Conservation (phyloP, 2,329 filamentous ascomycete species). For the Trichocomaceae sp. region DNA sequence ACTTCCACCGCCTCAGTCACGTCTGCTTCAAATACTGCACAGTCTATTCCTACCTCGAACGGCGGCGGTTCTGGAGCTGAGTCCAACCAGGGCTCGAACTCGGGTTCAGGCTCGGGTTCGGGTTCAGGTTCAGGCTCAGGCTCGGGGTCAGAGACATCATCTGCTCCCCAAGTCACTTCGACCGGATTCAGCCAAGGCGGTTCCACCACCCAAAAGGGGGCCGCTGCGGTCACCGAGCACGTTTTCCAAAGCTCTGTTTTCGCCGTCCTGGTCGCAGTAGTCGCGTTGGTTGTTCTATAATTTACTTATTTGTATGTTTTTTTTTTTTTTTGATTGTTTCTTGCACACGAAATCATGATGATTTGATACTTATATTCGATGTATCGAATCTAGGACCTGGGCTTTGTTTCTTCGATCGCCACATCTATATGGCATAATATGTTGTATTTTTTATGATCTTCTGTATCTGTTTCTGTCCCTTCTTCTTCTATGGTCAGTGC, state of each 20-base stretch:
- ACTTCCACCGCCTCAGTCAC: constrained; percentile 3
- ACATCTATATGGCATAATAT: constrained; percentile 6
- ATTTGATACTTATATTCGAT: neutral
- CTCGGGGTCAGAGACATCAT: neutral
- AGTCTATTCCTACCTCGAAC: constrained; percentile 29
- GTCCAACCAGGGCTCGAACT: neutral
- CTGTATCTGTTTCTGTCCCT: neutral
- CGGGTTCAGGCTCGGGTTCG: too few species aligned
- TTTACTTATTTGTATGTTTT: neutral
- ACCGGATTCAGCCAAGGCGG: constrained; percentile 29
- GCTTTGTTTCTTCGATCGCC: neutral
- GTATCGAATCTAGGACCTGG: neutral
- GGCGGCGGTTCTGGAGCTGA: constrained; percentile 22
- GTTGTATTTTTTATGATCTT: neutral
- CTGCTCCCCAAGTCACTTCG: constrained; percentile 7
- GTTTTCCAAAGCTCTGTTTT: constrained; percentile 39
- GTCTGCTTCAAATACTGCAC: constrained; percentile 11
- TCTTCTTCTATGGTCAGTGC: neutral
- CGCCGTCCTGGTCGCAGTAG: constrained; percentile 41
- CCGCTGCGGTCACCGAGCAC: constrained; percentile 32
- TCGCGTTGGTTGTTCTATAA: constrained; percentile 38
- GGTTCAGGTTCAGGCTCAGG: too few species aligned
- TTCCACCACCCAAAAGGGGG: constrained; percentile 19
- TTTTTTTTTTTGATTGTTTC: neutral
- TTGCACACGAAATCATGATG: neutral